Evolutionary conservation across 306 rosid genomes (phyloP).

Genomic region (Corylus avellana): DNA sequence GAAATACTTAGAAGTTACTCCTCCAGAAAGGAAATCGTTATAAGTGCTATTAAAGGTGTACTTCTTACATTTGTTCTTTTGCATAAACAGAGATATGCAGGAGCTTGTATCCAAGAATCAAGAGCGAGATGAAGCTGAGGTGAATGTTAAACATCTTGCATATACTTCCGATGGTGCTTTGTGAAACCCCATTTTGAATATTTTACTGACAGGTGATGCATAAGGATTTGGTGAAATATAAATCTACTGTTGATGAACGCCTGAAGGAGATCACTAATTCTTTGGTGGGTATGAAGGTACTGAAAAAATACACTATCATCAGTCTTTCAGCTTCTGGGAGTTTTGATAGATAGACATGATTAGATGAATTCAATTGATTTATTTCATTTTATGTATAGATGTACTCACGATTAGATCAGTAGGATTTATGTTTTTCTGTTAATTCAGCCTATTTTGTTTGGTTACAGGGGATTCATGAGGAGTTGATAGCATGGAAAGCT

Average conservation of each 20-base stretch:
- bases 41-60: conserved; percentile 10
- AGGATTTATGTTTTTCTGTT: neutral
- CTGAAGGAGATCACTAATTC: conserved; percentile 54
- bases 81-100: conserved; percentile 67
- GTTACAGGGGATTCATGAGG: conserved; percentile 64
- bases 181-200: conserved; percentile 21
- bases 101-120: conserved; percentile 50
- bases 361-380: conserved; percentile 5
- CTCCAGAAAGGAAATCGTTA: conserved; percentile 4
- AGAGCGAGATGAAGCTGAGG: conserved; percentile 51
- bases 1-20: conserved; percentile 24
- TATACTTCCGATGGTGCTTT: conserved; percentile 17
- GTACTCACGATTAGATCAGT: too few relatives aligned
- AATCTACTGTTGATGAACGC: conserved; percentile 54
- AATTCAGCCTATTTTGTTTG: conserved; percentile 24
- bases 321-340: conserved; percentile 13
- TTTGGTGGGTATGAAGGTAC: conserved; percentile 77
- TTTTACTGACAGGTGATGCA: conserved; percentile 42
- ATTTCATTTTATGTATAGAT: neutral
- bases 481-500: conserved; percentile 64
- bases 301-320: conserved; percentile 8
- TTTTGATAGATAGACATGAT: conserved; percentile 6
- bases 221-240: conserved; percentile 65
- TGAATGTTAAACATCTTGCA: conserved; percentile 33
- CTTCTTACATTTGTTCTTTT: conserved; percentile 29